These are phyloP conservation scores for Linum tenue DNA, from an alignment of 345 rosid species.

Conservation along the genomic window DNA sequence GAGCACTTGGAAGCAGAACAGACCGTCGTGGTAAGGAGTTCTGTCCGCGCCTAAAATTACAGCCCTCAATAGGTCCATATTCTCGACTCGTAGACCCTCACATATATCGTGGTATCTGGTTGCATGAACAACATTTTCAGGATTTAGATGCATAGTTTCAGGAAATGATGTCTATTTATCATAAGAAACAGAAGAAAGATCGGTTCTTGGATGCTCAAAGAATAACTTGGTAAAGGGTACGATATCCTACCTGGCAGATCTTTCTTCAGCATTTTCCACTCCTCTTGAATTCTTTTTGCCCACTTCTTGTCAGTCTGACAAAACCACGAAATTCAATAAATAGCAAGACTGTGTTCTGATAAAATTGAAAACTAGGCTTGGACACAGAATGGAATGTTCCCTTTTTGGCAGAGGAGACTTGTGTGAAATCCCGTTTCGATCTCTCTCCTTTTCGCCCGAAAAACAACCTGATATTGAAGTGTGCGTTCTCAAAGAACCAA, in stretches of 20 bases:
- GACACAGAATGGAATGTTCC: no score
- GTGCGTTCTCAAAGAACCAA: no score
- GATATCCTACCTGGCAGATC: conserved; percentile 79
- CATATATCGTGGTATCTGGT: conserved; percentile 63
- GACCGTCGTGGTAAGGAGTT: conserved; percentile 95
- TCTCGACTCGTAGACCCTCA: conserved; percentile 81
- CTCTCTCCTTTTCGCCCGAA: no score
- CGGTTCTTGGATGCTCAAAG: no score
- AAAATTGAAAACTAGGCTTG: no score
- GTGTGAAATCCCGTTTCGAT: no score
- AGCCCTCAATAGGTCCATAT: conserved; percentile 93
- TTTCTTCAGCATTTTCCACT: conserved; percentile 77
- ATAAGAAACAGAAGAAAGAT: no score
- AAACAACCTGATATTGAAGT: no score
- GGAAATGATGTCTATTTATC: no score
- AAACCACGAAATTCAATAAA: background rate
- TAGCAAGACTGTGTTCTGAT: no score
- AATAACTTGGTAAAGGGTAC: background rate
- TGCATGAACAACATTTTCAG: conserved; percentile 4
- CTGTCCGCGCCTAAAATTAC: conserved; percentile 87
- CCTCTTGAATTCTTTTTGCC: conserved; percentile 74
- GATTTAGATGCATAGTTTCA: no score
- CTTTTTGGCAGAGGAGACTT: no score
- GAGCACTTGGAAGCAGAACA: conserved; percentile 71
- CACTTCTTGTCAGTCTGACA: conserved; percentile 53